Conservation (phyloP, 371 early-diverging fungal species). For the Mucor plumbeus region DNA sequence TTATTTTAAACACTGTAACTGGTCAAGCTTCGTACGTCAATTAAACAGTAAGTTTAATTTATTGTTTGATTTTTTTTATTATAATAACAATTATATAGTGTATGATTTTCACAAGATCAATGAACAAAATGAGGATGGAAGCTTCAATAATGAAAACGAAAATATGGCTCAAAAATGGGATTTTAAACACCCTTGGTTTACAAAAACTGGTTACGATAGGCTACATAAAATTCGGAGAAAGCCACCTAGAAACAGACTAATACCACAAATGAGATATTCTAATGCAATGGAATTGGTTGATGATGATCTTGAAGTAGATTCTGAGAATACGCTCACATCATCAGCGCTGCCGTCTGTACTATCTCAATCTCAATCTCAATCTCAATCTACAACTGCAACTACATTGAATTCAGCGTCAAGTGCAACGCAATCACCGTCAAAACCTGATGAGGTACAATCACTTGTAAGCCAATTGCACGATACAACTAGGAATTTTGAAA, state of each 20-base stretch:
- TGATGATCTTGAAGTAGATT: constrained; percentile 3
- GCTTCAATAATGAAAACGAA: constrained; percentile 3
- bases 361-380: no score
- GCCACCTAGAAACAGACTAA: constrained; percentile 20
- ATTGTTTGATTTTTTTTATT: not conserved
- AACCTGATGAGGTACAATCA: constrained; percentile 6
- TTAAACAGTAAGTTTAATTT: constrained; percentile 25
- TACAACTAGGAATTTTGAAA: constrained; percentile 13
- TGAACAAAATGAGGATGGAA: constrained; percentile 10
- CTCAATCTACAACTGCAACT: not conserved
- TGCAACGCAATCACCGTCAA: not conserved
- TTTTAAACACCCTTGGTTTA: constrained; percentile 32
- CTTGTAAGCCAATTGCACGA: constrained; percentile 9
- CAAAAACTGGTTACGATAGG: constrained; percentile 12
- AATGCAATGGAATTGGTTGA: constrained; percentile 18
- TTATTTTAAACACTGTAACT: constrained; percentile 39
- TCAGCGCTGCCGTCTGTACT: not conserved
- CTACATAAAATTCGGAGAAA: constrained; percentile 29
- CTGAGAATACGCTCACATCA: not conserved
- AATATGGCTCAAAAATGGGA: constrained; percentile 25
- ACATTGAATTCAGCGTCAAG: not conserved
- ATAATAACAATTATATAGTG: constrained; percentile 18
- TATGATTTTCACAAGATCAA: constrained; percentile 36
- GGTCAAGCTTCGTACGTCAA: constrained; percentile 39
- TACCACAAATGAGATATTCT: constrained; percentile 26